A percentile compares a stretch with the other conserved stretches of the same genome.
These are phyloP conservation scores for Musa acuminata DNA, from an alignment of 176 grass and related monocot species.

Conservation along the genomic window DNA sequence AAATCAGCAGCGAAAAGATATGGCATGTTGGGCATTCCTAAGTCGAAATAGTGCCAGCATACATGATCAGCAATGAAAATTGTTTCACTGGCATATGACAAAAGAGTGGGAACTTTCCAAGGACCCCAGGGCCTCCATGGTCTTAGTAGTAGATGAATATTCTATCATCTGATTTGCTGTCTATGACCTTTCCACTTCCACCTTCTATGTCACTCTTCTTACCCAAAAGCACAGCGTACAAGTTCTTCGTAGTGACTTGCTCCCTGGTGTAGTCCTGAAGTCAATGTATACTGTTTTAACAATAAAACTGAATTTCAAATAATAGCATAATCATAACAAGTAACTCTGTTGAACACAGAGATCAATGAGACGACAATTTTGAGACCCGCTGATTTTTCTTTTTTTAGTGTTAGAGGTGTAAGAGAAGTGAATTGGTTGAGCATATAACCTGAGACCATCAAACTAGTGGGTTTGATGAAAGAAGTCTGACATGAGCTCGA, in stretches of 20 bases:
- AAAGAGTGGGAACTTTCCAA: slow-evolving; percentile 34
- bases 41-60: slow-evolving; percentile 10
- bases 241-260: slow-evolving; percentile 65
- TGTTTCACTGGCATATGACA: neutral
- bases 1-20: slow-evolving; percentile 69
- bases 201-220: slow-evolving; percentile 64
- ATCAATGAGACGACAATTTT: too few relatives aligned
- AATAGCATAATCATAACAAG: too few relatives aligned
- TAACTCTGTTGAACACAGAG: too few relatives aligned
- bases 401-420: too few relatives aligned
- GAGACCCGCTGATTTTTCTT: too few relatives aligned
- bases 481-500: too few relatives aligned
- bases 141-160: slow-evolving; percentile 97
- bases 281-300: neutral
- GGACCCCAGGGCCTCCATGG: slow-evolving; percentile 90
- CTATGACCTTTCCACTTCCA: slow-evolving; percentile 85
- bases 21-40: slow-evolving; percentile 79
- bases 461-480: too few relatives aligned
- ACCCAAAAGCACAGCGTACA: slow-evolving; percentile 74
- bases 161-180: slow-evolving; percentile 72
- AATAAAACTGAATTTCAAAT: neutral
- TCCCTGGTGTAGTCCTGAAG: slow-evolving; percentile 64
- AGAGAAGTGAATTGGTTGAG: too few relatives aligned
- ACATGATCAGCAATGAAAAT: neutral
- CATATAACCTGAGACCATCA: too few relatives aligned